phyloP scores from a whole-genome alignment of 345 rosid genomes.

The Eucalyptus polybractea region DNA sequence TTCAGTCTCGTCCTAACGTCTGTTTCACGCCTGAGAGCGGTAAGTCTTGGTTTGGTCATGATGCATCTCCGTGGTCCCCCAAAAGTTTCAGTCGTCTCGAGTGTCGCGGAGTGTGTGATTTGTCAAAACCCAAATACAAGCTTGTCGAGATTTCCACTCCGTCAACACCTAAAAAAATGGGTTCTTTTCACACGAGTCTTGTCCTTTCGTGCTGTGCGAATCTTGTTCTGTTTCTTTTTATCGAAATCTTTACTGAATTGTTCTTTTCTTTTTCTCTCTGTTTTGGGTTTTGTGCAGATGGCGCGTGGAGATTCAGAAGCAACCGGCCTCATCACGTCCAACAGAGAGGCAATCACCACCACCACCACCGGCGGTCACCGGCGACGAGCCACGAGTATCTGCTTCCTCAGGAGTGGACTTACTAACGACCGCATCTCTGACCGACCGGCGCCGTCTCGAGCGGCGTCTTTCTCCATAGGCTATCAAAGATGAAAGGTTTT shows the following conservation, averaged over 20 bases:
- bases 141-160: not conserved
- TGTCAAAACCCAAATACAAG: not conserved
- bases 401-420: slow-evolving; percentile 70
- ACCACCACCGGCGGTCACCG: slow-evolving; percentile 1
- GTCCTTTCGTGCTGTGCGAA: not conserved
- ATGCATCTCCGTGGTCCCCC: not conserved
- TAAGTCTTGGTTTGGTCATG: not conserved
- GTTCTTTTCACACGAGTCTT: not conserved
- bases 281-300: not conserved
- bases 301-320: not conserved
- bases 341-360: not conserved
- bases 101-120: not conserved
- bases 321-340: not conserved
- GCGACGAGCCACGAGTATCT: slow-evolving; percentile 8
- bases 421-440: slow-evolving; percentile 1
- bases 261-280: not conserved
- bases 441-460: not conserved
- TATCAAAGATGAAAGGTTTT: not conserved
- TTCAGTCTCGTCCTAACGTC: slow-evolving; percentile 9
- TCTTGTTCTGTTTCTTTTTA: not conserved
- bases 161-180: not conserved
- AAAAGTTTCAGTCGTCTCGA: not conserved
- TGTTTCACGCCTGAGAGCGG: not conserved
- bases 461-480: not conserved
- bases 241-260: not conserved